These are phyloP conservation scores for Flueggea neowawraea DNA, from an alignment of 441 rosid genomes.

Conservation along the genomic window DNA sequence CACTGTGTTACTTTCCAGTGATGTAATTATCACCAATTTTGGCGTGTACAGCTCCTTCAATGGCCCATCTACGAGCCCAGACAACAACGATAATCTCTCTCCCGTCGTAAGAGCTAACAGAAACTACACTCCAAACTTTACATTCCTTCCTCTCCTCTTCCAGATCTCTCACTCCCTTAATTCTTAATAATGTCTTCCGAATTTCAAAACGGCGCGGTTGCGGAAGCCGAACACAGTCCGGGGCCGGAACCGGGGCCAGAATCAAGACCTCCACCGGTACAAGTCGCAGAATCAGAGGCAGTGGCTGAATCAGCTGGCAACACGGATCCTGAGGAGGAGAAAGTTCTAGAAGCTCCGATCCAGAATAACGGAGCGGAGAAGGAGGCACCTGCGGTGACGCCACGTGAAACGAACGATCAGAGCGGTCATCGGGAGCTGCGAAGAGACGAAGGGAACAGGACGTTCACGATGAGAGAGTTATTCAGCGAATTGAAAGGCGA, in stretches of 20 bases:
- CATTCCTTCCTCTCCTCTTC: too few species aligned
- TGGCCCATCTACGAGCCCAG: too few species aligned
- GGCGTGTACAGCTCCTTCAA: too few species aligned
- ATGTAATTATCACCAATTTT: too few species aligned
- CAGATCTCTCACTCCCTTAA: too few species aligned
- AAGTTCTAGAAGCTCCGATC: slow-evolving; percentile 33
- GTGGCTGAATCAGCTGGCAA: background rate
- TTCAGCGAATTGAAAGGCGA: slow-evolving; percentile 77
- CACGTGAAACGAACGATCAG: background rate
- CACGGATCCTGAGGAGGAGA: slow-evolving; percentile 36
- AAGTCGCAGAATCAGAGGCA: too few species aligned
- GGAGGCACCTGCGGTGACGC: slow-evolving; percentile 13
- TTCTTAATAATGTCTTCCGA: slow-evolving; percentile 16
- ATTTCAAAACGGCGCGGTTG: slow-evolving; percentile 21
- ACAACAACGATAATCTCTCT: too few species aligned
- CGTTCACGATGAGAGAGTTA: slow-evolving; percentile 91
- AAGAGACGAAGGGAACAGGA: slow-evolving; percentile 60
- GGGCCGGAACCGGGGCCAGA: slow-evolving; percentile 12
- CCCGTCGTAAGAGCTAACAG: too few species aligned
- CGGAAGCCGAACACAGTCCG: slow-evolving; percentile 4
- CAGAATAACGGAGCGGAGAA: slow-evolving; percentile 26
- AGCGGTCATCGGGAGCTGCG: slow-evolving; percentile 9
- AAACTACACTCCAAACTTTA: too few species aligned
- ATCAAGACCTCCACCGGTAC: slow-evolving; percentile 15
- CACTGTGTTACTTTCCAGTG: too few species aligned